These are phyloP conservation scores for Tolypocladium tundrense DNA, from an alignment of 2,329 filamentous ascomycete species.

Conservation along the genomic window DNA sequence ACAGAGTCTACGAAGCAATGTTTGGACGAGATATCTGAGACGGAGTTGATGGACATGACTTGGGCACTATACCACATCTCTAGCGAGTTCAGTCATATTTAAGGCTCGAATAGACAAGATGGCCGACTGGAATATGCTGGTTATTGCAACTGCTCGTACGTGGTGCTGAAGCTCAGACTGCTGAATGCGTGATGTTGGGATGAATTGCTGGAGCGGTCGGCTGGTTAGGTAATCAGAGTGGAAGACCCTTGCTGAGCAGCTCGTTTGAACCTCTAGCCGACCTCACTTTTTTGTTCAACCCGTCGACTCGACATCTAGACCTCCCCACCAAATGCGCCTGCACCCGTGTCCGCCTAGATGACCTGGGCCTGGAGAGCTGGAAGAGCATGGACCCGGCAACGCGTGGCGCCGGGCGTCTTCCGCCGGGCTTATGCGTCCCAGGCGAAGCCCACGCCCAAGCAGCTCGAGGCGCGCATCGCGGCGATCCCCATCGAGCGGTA, in stretches of 20 bases:
- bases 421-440: constrained; percentile 6
- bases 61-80: not conserved
- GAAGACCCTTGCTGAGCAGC: not conserved
- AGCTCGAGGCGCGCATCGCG: constrained; percentile 45
- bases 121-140: not conserved
- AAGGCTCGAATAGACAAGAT: not conserved
- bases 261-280: not conserved
- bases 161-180: not conserved
- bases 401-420: constrained; percentile 9
- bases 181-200: too few species aligned
- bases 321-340: constrained; percentile 4
- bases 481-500: constrained; percentile 70
- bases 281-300: not conserved
- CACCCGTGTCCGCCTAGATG: constrained; percentile 18
- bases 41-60: not conserved
- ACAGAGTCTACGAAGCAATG: not conserved
- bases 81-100: not conserved
- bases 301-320: not conserved
- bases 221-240: not conserved
- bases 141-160: too few species aligned
- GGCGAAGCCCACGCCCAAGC: constrained; percentile 19
- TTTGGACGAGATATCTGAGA: not conserved
- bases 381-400: constrained; percentile 26
- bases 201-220: not conserved
- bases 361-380: constrained; percentile 25